These are phyloP conservation scores for Phialophora expanda DNA, from an alignment of 2,329 filamentous ascomycete species.

Conservation along the genomic window DNA sequence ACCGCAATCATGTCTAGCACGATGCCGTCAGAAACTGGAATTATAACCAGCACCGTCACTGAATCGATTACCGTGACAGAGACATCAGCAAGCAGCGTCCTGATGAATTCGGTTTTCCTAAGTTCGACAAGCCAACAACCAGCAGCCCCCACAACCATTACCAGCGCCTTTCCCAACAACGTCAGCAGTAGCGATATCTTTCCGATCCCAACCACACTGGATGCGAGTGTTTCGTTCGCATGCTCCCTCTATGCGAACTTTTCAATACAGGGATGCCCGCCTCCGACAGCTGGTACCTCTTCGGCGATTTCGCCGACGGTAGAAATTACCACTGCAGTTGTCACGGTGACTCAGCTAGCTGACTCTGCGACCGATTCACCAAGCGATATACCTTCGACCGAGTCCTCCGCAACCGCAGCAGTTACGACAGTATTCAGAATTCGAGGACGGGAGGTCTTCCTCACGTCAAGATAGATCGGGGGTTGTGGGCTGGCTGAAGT, in stretches of 20 bases:
- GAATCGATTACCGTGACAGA: slow-evolving; percentile 30
- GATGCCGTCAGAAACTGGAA: too few relatives aligned
- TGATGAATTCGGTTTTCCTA: background rate
- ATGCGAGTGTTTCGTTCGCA: slow-evolving; percentile 3
- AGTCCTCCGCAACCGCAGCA: slow-evolving; percentile 12
- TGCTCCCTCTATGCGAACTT: slow-evolving; percentile 20
- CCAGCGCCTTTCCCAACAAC: slow-evolving; percentile 2
- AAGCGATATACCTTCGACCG: background rate
- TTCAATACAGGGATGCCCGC: slow-evolving; percentile 19
- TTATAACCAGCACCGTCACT: slow-evolving; percentile 19
- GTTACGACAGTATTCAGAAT: slow-evolving; percentile 30
- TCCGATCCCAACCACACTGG: slow-evolving; percentile 10
- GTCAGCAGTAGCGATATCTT: slow-evolving; percentile 6
- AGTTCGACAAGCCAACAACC: background rate
- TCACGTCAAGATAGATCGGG: slow-evolving; percentile 17
- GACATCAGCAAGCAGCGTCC: slow-evolving; percentile 5
- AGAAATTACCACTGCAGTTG: slow-evolving; percentile 20
- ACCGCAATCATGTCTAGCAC: background rate
- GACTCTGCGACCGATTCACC: background rate
- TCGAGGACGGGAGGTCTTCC: slow-evolving; percentile 28
- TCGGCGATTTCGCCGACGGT: background rate
- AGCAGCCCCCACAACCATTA: slow-evolving; percentile 20
- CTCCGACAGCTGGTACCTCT: slow-evolving; percentile 8
- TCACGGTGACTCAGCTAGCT: background rate
- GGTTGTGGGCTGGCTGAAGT: slow-evolving; percentile 12